Percentiles rank a stretch among this genome's conserved stretches.
Conservation (phyloP, 768 basidiomycete species). For the Pulveroboletus ravenelii region DNA sequence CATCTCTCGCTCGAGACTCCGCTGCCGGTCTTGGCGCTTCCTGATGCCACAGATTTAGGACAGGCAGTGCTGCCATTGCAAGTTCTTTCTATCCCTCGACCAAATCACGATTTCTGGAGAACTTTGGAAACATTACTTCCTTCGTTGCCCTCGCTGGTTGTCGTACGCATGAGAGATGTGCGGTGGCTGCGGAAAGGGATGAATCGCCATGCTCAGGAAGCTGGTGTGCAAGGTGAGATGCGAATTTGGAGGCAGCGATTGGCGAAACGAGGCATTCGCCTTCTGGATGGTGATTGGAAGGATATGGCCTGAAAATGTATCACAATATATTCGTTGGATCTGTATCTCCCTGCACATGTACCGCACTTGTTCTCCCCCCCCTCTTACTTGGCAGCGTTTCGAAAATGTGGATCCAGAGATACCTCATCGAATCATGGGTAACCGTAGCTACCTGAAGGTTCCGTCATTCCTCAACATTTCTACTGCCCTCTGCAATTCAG, state of each 20-base stretch:
- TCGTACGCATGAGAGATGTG: slow-evolving; percentile 61
- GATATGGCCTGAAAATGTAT: slow-evolving; percentile 29
- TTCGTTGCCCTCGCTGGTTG: slow-evolving; percentile 49
- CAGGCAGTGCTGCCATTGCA: slow-evolving; percentile 39
- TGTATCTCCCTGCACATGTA: slow-evolving; percentile 5
- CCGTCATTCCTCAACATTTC: slow-evolving; percentile 14
- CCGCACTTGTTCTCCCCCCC: not conserved
- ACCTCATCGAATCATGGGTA: not conserved
- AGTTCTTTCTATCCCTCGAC: slow-evolving; percentile 74
- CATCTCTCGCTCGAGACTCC: slow-evolving; percentile 73
- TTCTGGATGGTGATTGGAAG: slow-evolving; percentile 74
- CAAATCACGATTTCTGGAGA: slow-evolving; percentile 53
- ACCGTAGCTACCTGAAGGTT: not conserved
- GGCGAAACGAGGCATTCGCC: slow-evolving; percentile 48
- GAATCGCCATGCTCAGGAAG: slow-evolving; percentile 56
- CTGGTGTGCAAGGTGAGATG: slow-evolving; percentile 82
- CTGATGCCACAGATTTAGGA: slow-evolving; percentile 23
- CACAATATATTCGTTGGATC: slow-evolving; percentile 5
- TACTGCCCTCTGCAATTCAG: slow-evolving; percentile 35
- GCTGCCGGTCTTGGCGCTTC: slow-evolving; percentile 46
- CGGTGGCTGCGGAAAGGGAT: slow-evolving; percentile 71
- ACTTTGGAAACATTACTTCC: slow-evolving; percentile 53
- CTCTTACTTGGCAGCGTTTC: not conserved
- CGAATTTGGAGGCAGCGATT: slow-evolving; percentile 66
- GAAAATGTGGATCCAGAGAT: not conserved